Evolutionary conservation across 495 filamentous ascomycete species (phyloP), one percentile per base, ranked within the genome.

Genomic region (Aspergillus kassunensis): DNA sequence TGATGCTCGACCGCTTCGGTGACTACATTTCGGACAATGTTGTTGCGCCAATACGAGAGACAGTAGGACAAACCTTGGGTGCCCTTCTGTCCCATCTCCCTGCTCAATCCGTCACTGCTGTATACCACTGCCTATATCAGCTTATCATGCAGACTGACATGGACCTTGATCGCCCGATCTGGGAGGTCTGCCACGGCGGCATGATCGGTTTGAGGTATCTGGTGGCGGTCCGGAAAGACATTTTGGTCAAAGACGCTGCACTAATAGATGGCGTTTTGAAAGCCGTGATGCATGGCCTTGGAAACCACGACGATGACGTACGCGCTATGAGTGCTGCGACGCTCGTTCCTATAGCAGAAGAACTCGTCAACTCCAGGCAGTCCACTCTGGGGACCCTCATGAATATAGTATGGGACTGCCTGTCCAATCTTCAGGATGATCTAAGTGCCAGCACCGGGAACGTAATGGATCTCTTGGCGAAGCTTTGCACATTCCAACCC

Each of bases 21-120:
- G 93, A 98, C 66, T 97, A 97, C 69, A 90, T 95, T 49, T 96
- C 92, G 6, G 93, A 98, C 65, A 97, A 88, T 49, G 95, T 93
- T 5, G 90, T 98, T 31, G 93, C 93, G 2, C 93, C 93, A 1
- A 96, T 98, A 52, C 79, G 93, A 54, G 93, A 98, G 70, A 96
- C 93, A 0, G 88, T 95, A 20, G 95, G 93, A n/a, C 93, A 98
- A 68, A 91, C 90, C 2, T 75, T 98, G 19, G 95, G 92, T 60
- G 87, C 92, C 10, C 80, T 96, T 31, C 74, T 98, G 37, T 86
- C 85, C 46, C 87, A 96, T 67, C 71, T 96, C 15, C 80, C 88
- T 11, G 72, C 84, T 0, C 66, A 72, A 25, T 88, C 89, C 23
- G 91, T 97, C 41, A 80, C 90, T 52, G 76, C 80, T 35, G 86